Base-by-base conservation (phyloP, 2,329 filamentous ascomycete species). In the Teratosphaeriaceae sp. region DNA sequence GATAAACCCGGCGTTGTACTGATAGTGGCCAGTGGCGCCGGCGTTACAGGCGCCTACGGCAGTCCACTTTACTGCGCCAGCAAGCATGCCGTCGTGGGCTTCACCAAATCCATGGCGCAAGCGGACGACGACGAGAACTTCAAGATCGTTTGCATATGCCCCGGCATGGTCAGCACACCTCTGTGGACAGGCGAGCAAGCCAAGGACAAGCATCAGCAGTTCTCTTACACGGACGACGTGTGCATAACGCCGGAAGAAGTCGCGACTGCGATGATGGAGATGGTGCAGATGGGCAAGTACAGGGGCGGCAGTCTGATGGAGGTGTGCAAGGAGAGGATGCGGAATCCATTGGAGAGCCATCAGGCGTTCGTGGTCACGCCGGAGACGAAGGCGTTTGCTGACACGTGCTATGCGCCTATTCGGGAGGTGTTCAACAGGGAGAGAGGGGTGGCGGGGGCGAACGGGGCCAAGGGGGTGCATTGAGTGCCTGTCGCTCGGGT, bases 61-160 rank as follows among this genome's bases (percentile, higher is more conserved):
- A 45, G 53, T 5, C 51, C 64, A 12, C 24, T 68, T 9, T 68
- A 68, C 47, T 55, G 52, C 38, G 62, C 66, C 1, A 55, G 54
- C 5, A 69, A 68, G 45, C 63, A 67, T 41, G 65, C 62, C 3
- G 1, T 66, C n/a, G 58, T 66, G 4, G 65, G 65, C 0, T 67
- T 68, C 40, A 55, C 59, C 11, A 57, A 61, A 27, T 61, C 58
- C 7, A 57, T 69, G 58, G 56, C 50, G 6, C 49, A 53, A 8
- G 54, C 60, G 1, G 61, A 66, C 37, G 23, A 40, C 13, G 47
- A 60, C 27, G 58, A 65, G 44, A 52, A 57, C n/a, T 47, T 65
- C 31, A 66, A 63, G 44, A 51, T 67, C 34, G 55, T 60, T 4
- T 56, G 54, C 19, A 51, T 64, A 9, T 58, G 51, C 31, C 63